These are phyloP conservation scores for Coprinopsis sp. DNA, from an alignment of 768 basidiomycete species.

Conservation along the genomic window DNA sequence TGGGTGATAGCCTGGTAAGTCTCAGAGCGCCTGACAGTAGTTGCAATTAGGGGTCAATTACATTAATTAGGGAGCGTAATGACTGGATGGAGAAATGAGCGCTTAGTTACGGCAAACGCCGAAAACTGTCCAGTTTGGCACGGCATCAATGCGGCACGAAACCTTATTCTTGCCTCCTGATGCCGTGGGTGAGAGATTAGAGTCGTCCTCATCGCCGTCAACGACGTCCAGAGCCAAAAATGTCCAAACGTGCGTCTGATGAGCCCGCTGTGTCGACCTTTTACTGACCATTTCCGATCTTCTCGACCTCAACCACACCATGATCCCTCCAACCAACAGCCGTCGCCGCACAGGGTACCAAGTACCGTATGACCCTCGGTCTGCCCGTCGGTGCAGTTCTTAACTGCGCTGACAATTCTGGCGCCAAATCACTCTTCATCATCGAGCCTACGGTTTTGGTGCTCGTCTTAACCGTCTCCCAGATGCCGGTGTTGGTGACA, in stretches of 20 bases:
- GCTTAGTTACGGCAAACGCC: too few species aligned
- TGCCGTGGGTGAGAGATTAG: too few species aligned
- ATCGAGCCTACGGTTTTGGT: slow-evolving; percentile 94
- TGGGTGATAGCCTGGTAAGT: too few species aligned
- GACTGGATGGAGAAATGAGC: too few species aligned
- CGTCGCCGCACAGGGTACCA: slow-evolving; percentile 82
- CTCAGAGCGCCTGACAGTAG: too few species aligned
- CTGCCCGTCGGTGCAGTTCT: slow-evolving; percentile 91
- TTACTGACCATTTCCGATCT: neutral
- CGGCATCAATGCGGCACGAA: too few species aligned
- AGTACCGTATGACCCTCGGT: slow-evolving; percentile 94
- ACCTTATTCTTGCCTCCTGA: too few species aligned
- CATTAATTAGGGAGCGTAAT: too few species aligned
- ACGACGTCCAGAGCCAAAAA: slow-evolving; percentile 4
- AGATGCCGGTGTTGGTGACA: slow-evolving; percentile 91
- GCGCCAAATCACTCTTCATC: slow-evolving; percentile 91
- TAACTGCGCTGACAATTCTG: slow-evolving; percentile 99
- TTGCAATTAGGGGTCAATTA: too few species aligned
- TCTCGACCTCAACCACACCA: neutral
- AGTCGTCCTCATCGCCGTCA: neutral
- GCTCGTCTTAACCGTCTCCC: slow-evolving; percentile 96
- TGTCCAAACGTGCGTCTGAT: slow-evolving; percentile 8
- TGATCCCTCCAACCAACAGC: slow-evolving; percentile 20
- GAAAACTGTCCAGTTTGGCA: too few species aligned
- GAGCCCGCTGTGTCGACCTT: neutral